Evolutionary conservation across 1,139 yeast genomes (phyloP).

Genomic region (Eremothecium gossypii): DNA sequence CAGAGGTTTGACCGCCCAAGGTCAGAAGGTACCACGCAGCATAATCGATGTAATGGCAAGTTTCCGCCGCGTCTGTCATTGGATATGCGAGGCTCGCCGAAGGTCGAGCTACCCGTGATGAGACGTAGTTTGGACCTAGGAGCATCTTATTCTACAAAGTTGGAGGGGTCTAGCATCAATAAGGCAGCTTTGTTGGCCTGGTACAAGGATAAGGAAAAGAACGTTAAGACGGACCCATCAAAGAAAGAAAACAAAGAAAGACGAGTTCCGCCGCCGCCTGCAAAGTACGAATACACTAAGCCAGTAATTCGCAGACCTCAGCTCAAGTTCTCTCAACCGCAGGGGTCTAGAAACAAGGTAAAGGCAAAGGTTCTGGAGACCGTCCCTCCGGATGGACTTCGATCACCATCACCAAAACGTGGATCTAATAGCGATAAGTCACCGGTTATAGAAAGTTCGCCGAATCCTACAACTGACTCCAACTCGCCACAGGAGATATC

Average conservation of each 20-base stretch:
- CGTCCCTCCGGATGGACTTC: background rate
- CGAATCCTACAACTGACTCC: background rate
- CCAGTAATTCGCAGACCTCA: constrained; percentile 19
- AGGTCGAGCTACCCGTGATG: too few species aligned
- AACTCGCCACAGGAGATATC: background rate
- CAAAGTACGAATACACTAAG: constrained; percentile 16
- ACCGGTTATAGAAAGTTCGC: background rate
- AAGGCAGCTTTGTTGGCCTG: constrained; percentile 27
- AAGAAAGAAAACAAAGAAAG: constrained; percentile 1
- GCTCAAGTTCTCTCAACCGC: constrained; percentile 9
- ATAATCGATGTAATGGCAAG: too few species aligned
- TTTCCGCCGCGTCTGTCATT: background rate
- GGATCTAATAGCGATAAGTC: too few species aligned
- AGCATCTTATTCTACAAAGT: background rate
- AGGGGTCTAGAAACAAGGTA: background rate
- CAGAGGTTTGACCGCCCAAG: background rate
- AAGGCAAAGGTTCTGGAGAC: background rate
- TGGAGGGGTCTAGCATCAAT: constrained; percentile 9
- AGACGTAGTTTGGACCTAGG: too few species aligned
- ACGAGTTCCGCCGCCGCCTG: background rate
- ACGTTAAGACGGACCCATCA: constrained; percentile 5
- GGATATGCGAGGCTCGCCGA: background rate
- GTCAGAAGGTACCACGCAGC: background rate
- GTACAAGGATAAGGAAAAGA: constrained; percentile 13
- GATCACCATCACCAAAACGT: too few species aligned